Conservation (phyloP, 345 rosid genomes). For the Murraya paniculata region DNA sequence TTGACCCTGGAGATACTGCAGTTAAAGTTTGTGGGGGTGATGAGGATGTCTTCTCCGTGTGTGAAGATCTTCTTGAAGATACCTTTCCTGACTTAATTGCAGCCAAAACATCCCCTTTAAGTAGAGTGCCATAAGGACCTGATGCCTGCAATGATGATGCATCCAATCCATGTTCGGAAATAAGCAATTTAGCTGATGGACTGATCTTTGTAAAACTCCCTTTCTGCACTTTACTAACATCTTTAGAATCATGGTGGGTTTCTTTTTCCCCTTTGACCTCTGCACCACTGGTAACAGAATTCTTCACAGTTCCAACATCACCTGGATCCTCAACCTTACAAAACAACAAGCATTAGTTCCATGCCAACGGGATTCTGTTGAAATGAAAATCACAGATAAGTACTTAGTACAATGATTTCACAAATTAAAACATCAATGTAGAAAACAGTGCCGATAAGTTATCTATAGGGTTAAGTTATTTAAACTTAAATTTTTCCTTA, state of each 20-base stretch:
- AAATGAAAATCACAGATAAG: neutral
- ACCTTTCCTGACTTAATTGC: slow-evolving; percentile 79
- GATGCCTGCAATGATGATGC: slow-evolving; percentile 71
- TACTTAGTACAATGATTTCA: neutral
- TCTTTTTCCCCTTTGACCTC: slow-evolving; percentile 43
- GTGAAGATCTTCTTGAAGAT: slow-evolving; percentile 38
- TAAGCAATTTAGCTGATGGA: slow-evolving; percentile 82
- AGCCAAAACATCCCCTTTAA: slow-evolving; percentile 78
- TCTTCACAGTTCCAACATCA: slow-evolving; percentile 66
- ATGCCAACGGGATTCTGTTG: slow-evolving; percentile 5
- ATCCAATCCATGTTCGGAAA: slow-evolving; percentile 78
- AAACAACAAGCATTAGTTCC: slow-evolving; percentile 24
- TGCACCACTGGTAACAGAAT: slow-evolving; percentile 42
- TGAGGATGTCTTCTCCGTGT: slow-evolving; percentile 42
- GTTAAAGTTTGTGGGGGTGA: slow-evolving; percentile 42
- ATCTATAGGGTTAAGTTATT: no score
- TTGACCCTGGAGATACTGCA: slow-evolving; percentile 28
- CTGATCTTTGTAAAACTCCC: slow-evolving; percentile 71
- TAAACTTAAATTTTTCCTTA: no score
- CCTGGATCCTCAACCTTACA: slow-evolving; percentile 83
- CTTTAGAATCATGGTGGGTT: slow-evolving; percentile 39
- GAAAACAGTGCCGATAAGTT: neutral
- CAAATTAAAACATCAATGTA: neutral
- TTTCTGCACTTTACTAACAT: slow-evolving; percentile 35
- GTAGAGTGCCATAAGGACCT: slow-evolving; percentile 77